Conservation (phyloP, 1,284 basidiomycete genomes). For the Bjerkandera adusta region DNA sequence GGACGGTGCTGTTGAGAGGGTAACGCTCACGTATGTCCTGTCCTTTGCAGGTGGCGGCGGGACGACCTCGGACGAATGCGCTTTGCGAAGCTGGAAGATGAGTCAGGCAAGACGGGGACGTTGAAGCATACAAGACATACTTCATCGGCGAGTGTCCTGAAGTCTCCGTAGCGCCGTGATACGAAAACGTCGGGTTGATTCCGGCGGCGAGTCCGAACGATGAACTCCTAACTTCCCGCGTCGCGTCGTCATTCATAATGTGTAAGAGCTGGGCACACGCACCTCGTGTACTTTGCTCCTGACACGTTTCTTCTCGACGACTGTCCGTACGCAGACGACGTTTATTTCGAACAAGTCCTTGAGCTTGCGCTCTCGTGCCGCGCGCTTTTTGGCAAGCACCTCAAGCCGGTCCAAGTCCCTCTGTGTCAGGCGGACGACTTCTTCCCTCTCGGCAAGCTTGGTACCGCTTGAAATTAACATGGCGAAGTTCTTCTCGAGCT, state of each 20-base stretch:
- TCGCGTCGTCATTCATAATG: too few species aligned
- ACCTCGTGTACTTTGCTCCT: constrained; percentile 86
- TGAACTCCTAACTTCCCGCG: constrained; percentile 98
- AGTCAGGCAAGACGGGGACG: constrained; percentile 17
- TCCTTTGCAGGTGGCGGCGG: constrained; percentile 85
- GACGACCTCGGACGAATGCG: constrained; percentile 79
- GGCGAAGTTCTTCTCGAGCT: constrained; percentile 81
- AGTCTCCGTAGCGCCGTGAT: constrained; percentile 93
- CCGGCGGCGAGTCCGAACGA: constrained; percentile 83
- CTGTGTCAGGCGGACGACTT: constrained; percentile 86
- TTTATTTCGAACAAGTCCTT: constrained; percentile 82
- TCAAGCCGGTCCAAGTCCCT: constrained; percentile 78
- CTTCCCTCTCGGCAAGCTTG: constrained; percentile 80
- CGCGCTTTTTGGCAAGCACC: constrained; percentile 57
- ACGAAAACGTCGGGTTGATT: constrained; percentile 81
- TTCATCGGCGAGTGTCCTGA: constrained; percentile 82
- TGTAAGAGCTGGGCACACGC: too few species aligned
- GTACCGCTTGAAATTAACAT: constrained; percentile 80
- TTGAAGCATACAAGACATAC: constrained; percentile 42
- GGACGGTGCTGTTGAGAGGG: constrained; percentile 37
- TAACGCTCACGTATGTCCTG: constrained; percentile 57
- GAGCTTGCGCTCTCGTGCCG: constrained; percentile 42
- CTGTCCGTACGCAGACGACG: constrained; percentile 79
- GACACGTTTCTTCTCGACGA: constrained; percentile 80
- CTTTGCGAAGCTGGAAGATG: constrained; percentile 68